A percentile compares a stretch with the other conserved stretches of the same genome.
phyloP scores from a whole-genome alignment of 345 rosid genomes.

The Salix koriyanagi region DNA sequence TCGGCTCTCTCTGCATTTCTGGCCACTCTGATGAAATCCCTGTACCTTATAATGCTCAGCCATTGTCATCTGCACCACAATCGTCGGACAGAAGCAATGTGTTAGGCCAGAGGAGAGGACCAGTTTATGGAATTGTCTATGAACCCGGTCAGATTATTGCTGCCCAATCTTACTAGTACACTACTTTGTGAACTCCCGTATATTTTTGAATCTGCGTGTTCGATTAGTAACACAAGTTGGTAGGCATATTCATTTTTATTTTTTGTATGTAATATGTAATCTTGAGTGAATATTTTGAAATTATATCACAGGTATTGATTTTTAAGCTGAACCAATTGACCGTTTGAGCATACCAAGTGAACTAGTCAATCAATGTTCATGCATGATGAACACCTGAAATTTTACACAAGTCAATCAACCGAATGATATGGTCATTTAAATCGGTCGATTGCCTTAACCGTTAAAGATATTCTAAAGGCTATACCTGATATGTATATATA shows the following conservation, averaged over 20 bases:
- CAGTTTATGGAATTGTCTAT: conserved; percentile 57
- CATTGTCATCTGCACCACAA: conserved; percentile 25
- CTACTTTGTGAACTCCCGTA: not conserved
- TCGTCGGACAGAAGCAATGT: conserved; percentile 18
- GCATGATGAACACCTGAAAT: too few species aligned
- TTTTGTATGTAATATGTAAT: not conserved
- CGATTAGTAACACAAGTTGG: not conserved
- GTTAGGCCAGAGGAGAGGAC: conserved; percentile 31
- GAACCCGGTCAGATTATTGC: conserved; percentile 38
- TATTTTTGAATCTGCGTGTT: not conserved
- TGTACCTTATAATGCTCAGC: conserved; percentile 42
- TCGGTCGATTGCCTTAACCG: too few species aligned
- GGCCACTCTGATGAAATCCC: conserved; percentile 74
- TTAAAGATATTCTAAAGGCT: too few species aligned
- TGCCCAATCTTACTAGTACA: conserved; percentile 9
- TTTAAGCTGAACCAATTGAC: too few species aligned
- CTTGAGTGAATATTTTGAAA: not conserved
- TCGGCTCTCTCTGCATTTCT: conserved; percentile 79
- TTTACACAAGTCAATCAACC: too few species aligned
- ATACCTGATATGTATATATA: too few species aligned
- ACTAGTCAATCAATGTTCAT: too few species aligned
- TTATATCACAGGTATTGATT: not conserved
- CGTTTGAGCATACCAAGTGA: too few species aligned
- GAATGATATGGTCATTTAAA: too few species aligned
- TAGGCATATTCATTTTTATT: not conserved